Evolutionary conservation across 164 flowering plant genomes (phyloP), one percentile per base, ranked within the genome.

Genomic region (Stephania cephalantha): DNA sequence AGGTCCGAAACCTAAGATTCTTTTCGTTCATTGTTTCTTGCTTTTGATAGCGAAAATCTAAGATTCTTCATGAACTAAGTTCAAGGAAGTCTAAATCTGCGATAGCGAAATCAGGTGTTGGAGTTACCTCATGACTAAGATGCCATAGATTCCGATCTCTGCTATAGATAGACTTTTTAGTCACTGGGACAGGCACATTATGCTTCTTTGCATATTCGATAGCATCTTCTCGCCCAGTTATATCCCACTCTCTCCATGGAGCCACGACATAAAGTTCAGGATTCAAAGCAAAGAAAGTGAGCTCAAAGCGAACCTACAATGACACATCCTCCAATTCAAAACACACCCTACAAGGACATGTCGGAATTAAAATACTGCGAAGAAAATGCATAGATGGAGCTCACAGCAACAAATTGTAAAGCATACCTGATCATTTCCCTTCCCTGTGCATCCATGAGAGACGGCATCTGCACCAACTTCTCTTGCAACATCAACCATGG

Each of bases 401-500:
- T 71, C 46, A 46, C 9, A 35, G 10, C 63, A 29, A 7, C 17
- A 29, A 31, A 58, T 30, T 48, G 5, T 12, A 63, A 73, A 30
- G 52, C 81, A 71, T 84, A 81, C 99, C 94, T 93, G 98, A 79
- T 95, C 99, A 83, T 95, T 95, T 86, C 99, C 99, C 82, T 95
- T 95, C 46, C 99, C 99, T 7, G 99, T 95, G 80, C 97, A 95
- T 30, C 99, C 99, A 90, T 95, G 99, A 69, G 98, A 72, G 66
- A 95, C 97, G 52, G 99, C 97, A 90, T 95, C 99, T 20, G 99
- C 98, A 75, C 97, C 98, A 85, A 95, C 97, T 81, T 90, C 95
- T 79, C 78, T 88, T 29, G 97, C 98, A 83, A 95, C 91, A 87
- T 92, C 95, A 70, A 93, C 97, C 97, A 93, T 93, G 65, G 97